Evolutionary conservation across 1,284 basidiomycete species (phyloP).

Genomic region (Cutaneotrichosporon sp.): DNA sequence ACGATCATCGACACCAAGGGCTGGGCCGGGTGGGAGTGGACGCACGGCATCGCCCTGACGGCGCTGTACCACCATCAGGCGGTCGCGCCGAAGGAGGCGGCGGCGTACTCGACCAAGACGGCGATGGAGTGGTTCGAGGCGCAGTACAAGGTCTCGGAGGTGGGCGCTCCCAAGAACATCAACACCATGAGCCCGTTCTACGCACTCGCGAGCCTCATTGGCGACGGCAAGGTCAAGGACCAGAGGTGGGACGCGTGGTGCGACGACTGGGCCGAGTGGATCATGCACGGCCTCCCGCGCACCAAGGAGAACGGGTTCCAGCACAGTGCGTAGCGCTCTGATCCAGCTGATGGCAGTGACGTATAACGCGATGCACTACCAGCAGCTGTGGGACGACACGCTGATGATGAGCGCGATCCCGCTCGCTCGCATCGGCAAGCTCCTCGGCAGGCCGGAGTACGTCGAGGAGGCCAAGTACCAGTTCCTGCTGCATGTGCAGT

Average conservation of each 20-base stretch:
- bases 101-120: conserved; percentile 57
- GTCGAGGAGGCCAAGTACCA: conserved; percentile 58
- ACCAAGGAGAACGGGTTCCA: conserved; percentile 64
- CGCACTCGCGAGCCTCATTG: conserved; percentile 60
- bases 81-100: conserved; percentile 53
- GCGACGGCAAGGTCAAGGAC: conserved; percentile 35
- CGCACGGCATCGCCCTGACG: conserved; percentile 57
- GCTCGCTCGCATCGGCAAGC: conserved; percentile 63
- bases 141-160: conserved; percentile 57
- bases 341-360: conserved; percentile 53
- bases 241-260: conserved; percentile 47
- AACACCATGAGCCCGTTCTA: conserved; percentile 68
- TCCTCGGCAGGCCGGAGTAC: conserved; percentile 59
- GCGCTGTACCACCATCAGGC: conserved; percentile 36
- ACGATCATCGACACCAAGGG: conserved; percentile 67
- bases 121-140: conserved; percentile 62
- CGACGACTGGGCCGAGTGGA: conserved; percentile 68
- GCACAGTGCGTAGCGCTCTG: conserved; percentile 57
- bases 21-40: conserved; percentile 69
- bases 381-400: conserved; percentile 68
- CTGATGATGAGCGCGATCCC: conserved; percentile 64
- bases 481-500: conserved; percentile 39
- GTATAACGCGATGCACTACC: conserved; percentile 60
- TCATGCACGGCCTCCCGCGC: conserved; percentile 62
- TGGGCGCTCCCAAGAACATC: conserved; percentile 66